These are phyloP conservation scores for Eucalyptus lansdowneana DNA, from an alignment of 345 rosid species.

Conservation along the genomic window DNA sequence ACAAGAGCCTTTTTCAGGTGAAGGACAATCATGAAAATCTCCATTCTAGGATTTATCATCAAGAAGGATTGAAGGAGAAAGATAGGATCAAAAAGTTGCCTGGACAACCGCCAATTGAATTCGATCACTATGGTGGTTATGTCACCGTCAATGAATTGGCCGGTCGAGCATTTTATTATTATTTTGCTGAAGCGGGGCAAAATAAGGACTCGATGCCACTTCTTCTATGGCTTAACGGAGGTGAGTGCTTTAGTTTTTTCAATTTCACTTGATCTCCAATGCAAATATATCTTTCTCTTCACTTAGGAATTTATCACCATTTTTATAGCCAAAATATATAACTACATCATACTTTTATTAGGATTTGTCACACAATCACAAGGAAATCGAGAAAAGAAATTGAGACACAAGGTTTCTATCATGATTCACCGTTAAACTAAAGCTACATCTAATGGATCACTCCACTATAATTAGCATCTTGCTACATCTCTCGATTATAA, in stretches of 20 bases:
- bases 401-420: too few relatives aligned
- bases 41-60: not conserved
- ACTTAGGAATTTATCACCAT: not conserved
- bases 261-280: not conserved
- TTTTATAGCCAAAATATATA: not conserved
- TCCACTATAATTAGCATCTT: too few relatives aligned
- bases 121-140: slow-evolving; percentile 58
- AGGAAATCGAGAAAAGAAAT: too few relatives aligned
- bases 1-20: not conserved
- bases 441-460: too few relatives aligned
- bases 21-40: not conserved
- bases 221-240: slow-evolving; percentile 89
- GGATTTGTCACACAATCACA: too few relatives aligned
- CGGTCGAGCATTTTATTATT: slow-evolving; percentile 57
- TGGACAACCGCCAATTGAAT: slow-evolving; percentile 39
- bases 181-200: slow-evolving; percentile 42
- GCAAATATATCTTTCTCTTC: not conserved
- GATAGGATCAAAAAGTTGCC: slow-evolving; percentile 28
- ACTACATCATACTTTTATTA: not conserved
- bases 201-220: slow-evolving; percentile 38
- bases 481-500: too few relatives aligned
- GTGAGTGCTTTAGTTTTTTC: slow-evolving; percentile 2
- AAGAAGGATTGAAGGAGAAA: slow-evolving; percentile 11
- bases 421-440: too few relatives aligned
- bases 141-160: slow-evolving; percentile 41